Base-by-base conservation (phyloP, 2,329 filamentous ascomycete genomes). In the Botrytis medusae region DNA sequence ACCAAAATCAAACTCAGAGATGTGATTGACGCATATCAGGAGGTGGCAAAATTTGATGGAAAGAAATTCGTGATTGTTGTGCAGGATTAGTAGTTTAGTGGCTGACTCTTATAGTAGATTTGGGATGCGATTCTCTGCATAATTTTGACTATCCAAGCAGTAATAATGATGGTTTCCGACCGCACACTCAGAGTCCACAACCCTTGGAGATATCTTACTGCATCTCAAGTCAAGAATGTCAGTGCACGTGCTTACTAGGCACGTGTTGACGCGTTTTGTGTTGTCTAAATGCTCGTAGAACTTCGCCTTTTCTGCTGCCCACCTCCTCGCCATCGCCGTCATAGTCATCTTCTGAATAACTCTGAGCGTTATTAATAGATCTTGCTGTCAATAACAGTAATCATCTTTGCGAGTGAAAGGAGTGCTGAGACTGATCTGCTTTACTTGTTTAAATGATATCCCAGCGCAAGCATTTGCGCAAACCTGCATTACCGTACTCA, bases 31-130 rank as follows among this genome's bases (percentile, higher is more conserved):
- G 42, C 42, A 5, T 71, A 71, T 57, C 59, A 48, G n/a, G 59
- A 64, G 18, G 32, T 64, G 22, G 59, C 59, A 48, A 63, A 64
- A 37, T 29, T 37, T 16, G 60, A 63, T n/a, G 60, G 59, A 37
- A 64, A 34, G 59, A 64, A 71, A 29, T 71, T 63, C 42, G 69
- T 64, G 25, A 37, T 63, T 34, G 32, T 25, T n/a, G 2, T 54
- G 48, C 12, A n/a, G 25, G 48, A 54, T n/a, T 25, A 54, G 25
- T 16, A 54, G 5, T 54, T 8, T n/a, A 14, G 4, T 51, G 25
- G 25, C 14, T n/a, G 48, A 2, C 48, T n/a, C n/a, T 7, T 54
- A n/a, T n/a, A 2, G 25, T 54, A 16, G 14, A 54, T 54, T n/a
- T n/a, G 48, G 22, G 4, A 54, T n/a, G 25, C 12, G 12, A 16